Conservation (phyloP, 2,329 filamentous ascomycete species). For the Volutella citrinella region DNA sequence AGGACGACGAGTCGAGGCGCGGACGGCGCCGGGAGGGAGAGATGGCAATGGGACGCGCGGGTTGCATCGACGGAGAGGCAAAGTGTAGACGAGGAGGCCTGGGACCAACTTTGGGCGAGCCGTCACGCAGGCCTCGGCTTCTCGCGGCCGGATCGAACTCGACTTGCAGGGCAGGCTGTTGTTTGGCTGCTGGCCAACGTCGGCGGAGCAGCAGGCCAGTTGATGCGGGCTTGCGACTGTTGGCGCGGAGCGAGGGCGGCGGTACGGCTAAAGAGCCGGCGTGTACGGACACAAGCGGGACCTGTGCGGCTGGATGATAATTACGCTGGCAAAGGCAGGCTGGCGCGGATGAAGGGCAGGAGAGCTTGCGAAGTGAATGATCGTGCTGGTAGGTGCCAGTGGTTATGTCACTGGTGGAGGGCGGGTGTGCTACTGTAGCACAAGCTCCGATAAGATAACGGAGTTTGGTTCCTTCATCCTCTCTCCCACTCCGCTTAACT, state of each 20-base stretch:
- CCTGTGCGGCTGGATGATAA: not conserved
- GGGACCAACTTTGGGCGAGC: conserved; percentile 25
- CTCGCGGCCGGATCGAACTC: conserved; percentile 11
- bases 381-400: conserved; percentile 3
- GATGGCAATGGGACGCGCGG: conserved; percentile 25
- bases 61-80: conserved; percentile 34
- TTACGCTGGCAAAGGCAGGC: not conserved
- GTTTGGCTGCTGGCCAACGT: not conserved
- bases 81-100: conserved; percentile 17
- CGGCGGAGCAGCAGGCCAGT: no score
- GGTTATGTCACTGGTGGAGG: conserved; percentile 18
- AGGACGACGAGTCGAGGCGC: conserved; percentile 34
- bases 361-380: conserved; percentile 2
- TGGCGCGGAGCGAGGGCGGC: no score
- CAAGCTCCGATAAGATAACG: conserved; percentile 26
- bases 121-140: conserved; percentile 26
- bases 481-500: no score
- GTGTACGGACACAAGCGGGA: no score
- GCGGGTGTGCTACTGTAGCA: not conserved
- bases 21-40: conserved; percentile 37
- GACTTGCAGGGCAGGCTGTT: conserved; percentile 7
- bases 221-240: no score
- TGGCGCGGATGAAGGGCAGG: not conserved
- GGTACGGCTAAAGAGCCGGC: no score
- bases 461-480: no score